Evolutionary conservation across 345 rosid species (phyloP), one percentile per base, ranked within the genome.

Genomic region (Dovyalis caffra): DNA sequence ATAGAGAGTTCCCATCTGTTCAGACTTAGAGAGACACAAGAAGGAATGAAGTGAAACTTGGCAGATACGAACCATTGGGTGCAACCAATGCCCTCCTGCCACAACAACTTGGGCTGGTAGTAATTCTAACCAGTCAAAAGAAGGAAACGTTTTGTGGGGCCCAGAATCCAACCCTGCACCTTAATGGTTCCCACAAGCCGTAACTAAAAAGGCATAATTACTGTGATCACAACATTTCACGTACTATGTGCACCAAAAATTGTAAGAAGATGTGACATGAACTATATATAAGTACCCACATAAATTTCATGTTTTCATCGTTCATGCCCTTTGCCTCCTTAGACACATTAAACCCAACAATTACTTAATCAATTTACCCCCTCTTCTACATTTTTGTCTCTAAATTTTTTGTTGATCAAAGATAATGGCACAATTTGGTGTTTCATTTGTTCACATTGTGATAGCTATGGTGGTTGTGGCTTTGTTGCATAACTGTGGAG

Each of bases 161-260:
- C 60, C 53, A 32, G 11, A 25, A 16, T 33, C 8, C 47, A 0
- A 12, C 29, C 49, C 20, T 28, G 7, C 10, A 20, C 58, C 12
- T 28, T 38, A 6, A 51, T 29, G 38, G 71, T 26, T 21, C 71
- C 71, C 71, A 28, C 71, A 68, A 26, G 34, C 58, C 58, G 32
- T 68, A 31, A 43, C 23, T 16, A 29, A 1, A 15, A 68, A 43
- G 53, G 25, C 3, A 45, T 3, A 3, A 29, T 5, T 28, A 9
- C 1, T 9, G 5, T 4, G 31, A 28, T 25, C n/a, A 1, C 37
- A 53, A 1, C 9, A 28, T 29, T 65, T n/a, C 47, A 43, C 47
- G 3, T 43, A 8, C 1, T 49, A 49, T 49, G 10, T 38, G n/a
- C 21, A 47, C 1, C 1, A n/a, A 3, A 47, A 2, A 53, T 2